A percentile compares a stretch with the other conserved stretches of the same genome.
Evolutionary conservation across 371 early-diverging fungal species (phyloP).

Genomic region (Dinochytrium kinnereticum): DNA sequence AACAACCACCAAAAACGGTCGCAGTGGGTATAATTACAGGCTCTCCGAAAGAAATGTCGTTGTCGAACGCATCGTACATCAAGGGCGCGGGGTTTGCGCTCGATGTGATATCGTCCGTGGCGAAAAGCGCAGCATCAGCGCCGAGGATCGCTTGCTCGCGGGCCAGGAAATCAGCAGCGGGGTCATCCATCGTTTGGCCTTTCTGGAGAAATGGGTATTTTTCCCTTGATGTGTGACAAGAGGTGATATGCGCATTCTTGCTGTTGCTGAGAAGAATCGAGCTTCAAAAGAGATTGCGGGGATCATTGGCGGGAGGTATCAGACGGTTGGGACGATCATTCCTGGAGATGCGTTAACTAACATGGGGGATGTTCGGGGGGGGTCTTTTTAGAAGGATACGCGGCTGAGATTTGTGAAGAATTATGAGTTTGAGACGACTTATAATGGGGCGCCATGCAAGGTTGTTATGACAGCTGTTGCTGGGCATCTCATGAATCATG

Average conservation of each 20-base stretch:
- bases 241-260: too few relatives aligned
- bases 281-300: constrained; percentile 91
- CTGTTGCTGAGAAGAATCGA: constrained; percentile 99
- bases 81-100: too few relatives aligned
- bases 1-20: too few relatives aligned
- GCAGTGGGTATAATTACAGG: neutral
- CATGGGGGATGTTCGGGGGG: too few relatives aligned
- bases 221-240: too few relatives aligned
- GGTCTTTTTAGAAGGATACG: too few relatives aligned
- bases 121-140: constrained; percentile 55
- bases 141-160: constrained; percentile 85
- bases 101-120: constrained; percentile 30
- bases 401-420: constrained; percentile 75
- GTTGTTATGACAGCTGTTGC: constrained; percentile 85
- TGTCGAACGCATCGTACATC: neutral
- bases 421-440: constrained; percentile 72
- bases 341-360: too few relatives aligned
- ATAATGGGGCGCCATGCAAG: constrained; percentile 60
- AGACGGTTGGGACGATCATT: too few relatives aligned
- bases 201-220: too few relatives aligned
- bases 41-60: neutral
- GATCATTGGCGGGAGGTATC: constrained; percentile 29
- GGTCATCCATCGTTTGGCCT: neutral
- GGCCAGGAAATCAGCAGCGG: constrained; percentile 79
- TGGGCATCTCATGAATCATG: constrained; percentile 77